Evolutionary conservation across 352 stramenopile genomes (phyloP), one percentile per base, ranked within the genome.

Genomic region (Phytopythium vexans): DNA sequence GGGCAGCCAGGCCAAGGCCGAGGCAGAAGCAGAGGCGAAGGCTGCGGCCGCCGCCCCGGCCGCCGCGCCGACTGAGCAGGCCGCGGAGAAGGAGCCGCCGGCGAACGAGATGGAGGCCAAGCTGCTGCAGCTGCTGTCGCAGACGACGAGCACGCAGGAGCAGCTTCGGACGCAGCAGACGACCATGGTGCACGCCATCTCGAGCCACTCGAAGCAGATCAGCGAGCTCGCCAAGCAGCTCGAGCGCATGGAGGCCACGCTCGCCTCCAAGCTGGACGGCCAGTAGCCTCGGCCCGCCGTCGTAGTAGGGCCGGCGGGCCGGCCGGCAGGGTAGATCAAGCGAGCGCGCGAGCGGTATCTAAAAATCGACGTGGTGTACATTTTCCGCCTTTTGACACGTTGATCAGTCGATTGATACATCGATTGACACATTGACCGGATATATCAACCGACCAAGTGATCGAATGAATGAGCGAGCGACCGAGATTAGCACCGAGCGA

Each of bases 121-220:
- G 46, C 58, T 94, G 16, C 69, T 94, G 69, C 56, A 90, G 52
- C 52, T 94, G 41, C 60, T 94, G 33, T 87, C 77, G 40, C 80
- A 94, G 61, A 94, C 83, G 0, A 94, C 83, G 21, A 81, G 57
- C 36, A 94, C 83, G 4, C 83, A 94, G 48, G 74, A 89, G 59
- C 83, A 94, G 49, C 62, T 94, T 27, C 77, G 77, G 15, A 85
- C 82, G 56, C 83, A 94, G 57, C 83, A 94, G 35, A 74, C 66
- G 0, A 77, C 90, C 50, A 94, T 94, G 83, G 83, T 90, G 27
- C 78, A 79, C 40, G 78, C 83, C 14, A 88, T 94, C 54, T 73
- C 50, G 54, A 77, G 63, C 32, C 81, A 94, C 57, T 86, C 79
- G 12, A 83, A 91, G 56, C 81, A 94, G 68, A 92, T 92, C 48